Conservation (phyloP, 495 filamentous ascomycete genomes). For the Zalerion maritima region DNA sequence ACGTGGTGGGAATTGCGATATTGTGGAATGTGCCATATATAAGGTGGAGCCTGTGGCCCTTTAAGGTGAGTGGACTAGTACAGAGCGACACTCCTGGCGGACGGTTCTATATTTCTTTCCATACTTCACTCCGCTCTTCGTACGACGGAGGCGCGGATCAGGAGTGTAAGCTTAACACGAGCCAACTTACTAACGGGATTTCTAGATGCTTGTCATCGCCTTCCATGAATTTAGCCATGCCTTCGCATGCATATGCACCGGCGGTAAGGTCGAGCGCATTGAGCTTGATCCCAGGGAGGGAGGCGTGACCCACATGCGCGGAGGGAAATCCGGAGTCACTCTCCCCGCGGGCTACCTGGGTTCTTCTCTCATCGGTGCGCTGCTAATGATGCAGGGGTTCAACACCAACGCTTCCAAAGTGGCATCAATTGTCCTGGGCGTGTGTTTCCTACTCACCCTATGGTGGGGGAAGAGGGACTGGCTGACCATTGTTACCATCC, state of each 20-base stretch:
- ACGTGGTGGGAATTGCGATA: constrained; percentile 58
- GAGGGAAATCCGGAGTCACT: constrained; percentile 58
- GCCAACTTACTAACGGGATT: background rate
- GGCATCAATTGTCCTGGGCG: constrained; percentile 54
- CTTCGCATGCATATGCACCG: constrained; percentile 55
- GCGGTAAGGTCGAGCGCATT: constrained; percentile 59
- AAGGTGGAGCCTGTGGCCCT: constrained; percentile 62
- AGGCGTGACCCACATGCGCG: constrained; percentile 65
- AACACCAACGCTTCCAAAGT: constrained; percentile 68
- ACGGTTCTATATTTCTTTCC: no score
- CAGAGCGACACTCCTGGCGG: background rate
- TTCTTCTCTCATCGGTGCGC: constrained; percentile 56
- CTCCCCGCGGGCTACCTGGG: constrained; percentile 67
- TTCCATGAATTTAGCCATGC: constrained; percentile 78
- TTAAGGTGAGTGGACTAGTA: constrained; percentile 41
- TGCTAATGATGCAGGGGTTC: constrained; percentile 70
- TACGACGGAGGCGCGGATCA: background rate
- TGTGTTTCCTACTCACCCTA: constrained; percentile 59
- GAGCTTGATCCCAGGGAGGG: constrained; percentile 55
- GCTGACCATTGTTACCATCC: constrained; percentile 55
- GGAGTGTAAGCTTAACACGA: background rate
- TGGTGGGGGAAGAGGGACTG: constrained; percentile 72
- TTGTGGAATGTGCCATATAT: constrained; percentile 71
- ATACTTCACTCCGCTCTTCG: constrained; percentile 1
- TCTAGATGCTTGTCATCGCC: constrained; percentile 67